Conservation (phyloP, 257 asterid species). For the Scutellaria minor region DNA sequence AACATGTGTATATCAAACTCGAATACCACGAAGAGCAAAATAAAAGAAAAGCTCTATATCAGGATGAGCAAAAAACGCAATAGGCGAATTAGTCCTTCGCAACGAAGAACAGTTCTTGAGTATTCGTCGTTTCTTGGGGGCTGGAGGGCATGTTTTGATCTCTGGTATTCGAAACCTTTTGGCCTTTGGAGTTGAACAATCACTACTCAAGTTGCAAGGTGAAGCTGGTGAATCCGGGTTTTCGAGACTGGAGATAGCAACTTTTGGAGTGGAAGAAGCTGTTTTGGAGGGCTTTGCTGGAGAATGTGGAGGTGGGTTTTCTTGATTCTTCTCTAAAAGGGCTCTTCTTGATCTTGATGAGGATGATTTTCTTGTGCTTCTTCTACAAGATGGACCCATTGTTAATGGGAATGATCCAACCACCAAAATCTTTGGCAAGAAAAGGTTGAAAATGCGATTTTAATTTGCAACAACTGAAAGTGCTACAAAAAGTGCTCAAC, state of each 20-base stretch:
- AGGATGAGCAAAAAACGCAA: conserved; percentile 66
- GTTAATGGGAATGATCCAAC: neutral
- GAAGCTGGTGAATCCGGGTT: no score
- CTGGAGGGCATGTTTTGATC: conserved; percentile 75
- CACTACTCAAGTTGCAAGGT: neutral
- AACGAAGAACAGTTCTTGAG: conserved; percentile 24
- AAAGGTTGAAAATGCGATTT: no score
- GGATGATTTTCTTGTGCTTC: conserved; percentile 42
- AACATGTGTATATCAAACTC: conserved; percentile 39
- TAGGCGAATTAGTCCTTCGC: conserved; percentile 34
- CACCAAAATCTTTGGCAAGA: no score
- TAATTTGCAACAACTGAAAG: no score
- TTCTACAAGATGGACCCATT: conserved; percentile 63
- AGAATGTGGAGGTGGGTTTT: neutral
- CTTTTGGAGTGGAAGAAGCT: no score
- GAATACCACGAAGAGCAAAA: conserved; percentile 60
- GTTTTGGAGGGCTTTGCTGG: neutral
- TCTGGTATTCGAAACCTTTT: conserved; percentile 68
- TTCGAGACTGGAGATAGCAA: no score
- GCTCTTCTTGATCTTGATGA: conserved; percentile 39
- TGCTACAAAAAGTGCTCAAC: neutral
- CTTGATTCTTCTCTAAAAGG: conserved; percentile 31
- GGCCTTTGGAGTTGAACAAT: conserved; percentile 69
- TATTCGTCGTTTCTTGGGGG: conserved; percentile 69
- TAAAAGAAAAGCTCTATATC: conserved; percentile 76